Evolutionary conservation across 2,329 filamentous ascomycete species (phyloP).

Genomic region (Dryadomyces quercivorus): DNA sequence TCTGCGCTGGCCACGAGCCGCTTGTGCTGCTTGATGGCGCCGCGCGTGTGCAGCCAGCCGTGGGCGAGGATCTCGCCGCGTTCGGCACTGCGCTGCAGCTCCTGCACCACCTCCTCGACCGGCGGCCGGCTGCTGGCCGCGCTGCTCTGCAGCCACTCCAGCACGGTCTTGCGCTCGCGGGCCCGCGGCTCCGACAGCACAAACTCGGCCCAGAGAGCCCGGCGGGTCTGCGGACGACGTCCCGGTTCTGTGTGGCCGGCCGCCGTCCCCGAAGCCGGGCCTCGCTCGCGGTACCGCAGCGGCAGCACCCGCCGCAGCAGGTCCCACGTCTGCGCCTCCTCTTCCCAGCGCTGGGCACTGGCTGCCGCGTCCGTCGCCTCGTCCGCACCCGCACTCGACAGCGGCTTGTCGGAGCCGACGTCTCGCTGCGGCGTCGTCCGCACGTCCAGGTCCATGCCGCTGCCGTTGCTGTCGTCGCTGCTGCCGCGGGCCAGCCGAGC

Average conservation of each 20-base stretch:
- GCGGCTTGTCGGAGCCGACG: no score
- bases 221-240: constrained; percentile 16
- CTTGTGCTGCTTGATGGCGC: constrained; percentile 83
- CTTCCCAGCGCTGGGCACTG: constrained; percentile 55
- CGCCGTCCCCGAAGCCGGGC: constrained; percentile 15
- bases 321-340: constrained; percentile 86
- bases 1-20: constrained; percentile 57
- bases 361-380: constrained; percentile 17
- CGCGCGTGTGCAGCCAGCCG: constrained; percentile 86
- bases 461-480: constrained; percentile 4
- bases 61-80: constrained; percentile 72
- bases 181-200: constrained; percentile 60
- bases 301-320: constrained; percentile 65
- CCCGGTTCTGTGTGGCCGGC: constrained; percentile 9
- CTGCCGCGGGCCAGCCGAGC: constrained; percentile 13
- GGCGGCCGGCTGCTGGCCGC: constrained; percentile 58
- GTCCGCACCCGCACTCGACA: no score
- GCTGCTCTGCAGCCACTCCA: constrained; percentile 77
- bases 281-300: constrained; percentile 41
- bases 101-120: constrained; percentile 63
- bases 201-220: constrained; percentile 55
- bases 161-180: constrained; percentile 63
- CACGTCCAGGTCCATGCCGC: constrained; percentile 41
- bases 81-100: constrained; percentile 64
- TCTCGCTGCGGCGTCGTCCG: constrained; percentile 18